Conservation (phyloP, 2,329 filamentous ascomycete species). For the Cladosporium sp. region DNA sequence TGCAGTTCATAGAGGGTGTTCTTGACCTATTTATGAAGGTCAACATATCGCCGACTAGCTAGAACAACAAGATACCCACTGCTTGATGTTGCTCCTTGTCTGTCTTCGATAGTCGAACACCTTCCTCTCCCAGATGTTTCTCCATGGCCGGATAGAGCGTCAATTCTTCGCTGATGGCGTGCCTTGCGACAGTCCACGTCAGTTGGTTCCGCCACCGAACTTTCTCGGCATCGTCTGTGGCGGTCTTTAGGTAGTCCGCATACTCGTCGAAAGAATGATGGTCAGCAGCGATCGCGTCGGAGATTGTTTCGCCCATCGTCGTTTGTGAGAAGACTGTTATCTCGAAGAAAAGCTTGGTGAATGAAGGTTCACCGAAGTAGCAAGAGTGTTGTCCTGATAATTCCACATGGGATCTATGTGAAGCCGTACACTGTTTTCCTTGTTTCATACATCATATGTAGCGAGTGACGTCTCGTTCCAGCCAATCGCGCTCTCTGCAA, state of each 20-base stretch:
- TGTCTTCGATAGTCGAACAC: slow-evolving; percentile 28
- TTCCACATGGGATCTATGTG: too few species aligned
- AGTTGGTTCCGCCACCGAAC: slow-evolving; percentile 46
- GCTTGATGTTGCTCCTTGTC: slow-evolving; percentile 30
- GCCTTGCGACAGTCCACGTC: slow-evolving; percentile 48
- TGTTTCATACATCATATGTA: background rate
- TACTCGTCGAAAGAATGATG: slow-evolving; percentile 38
- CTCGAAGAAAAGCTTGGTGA: too few species aligned
- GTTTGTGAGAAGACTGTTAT: background rate
- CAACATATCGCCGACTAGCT: background rate
- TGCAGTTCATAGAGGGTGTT: slow-evolving; percentile 18
- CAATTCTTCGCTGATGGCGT: slow-evolving; percentile 47
- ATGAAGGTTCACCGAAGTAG: too few species aligned
- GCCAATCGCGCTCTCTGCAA: background rate
- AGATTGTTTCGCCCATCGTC: slow-evolving; percentile 16
- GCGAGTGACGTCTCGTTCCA: background rate
- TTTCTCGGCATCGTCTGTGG: slow-evolving; percentile 38
- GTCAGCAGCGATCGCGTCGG: slow-evolving; percentile 37
- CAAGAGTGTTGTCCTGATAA: too few species aligned
- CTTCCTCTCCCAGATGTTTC: slow-evolving; percentile 28
- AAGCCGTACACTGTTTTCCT: too few species aligned
- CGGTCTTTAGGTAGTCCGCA: slow-evolving; percentile 39
- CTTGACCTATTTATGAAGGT: slow-evolving; percentile 17
- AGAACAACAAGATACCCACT: slow-evolving; percentile 1
- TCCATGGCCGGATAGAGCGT: slow-evolving; percentile 34